phyloP scores from a whole-genome alignment of 352 stramenopile species.

The Phytophthora megakarya region DNA sequence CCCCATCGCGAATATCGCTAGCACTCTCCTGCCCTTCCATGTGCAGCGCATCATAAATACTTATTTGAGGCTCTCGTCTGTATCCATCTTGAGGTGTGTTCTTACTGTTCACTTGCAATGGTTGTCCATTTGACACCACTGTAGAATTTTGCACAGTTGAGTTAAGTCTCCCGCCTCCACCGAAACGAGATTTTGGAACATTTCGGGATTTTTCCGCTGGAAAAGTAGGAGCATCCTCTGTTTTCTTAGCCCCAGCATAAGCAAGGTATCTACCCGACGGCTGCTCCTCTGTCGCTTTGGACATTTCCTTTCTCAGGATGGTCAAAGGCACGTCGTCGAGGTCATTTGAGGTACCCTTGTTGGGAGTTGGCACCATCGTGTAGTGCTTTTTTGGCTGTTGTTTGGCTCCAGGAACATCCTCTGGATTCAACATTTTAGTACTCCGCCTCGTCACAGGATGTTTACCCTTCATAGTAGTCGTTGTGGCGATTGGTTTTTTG shows the following conservation, averaged over 20 bases:
- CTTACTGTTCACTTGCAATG: constrained; percentile 19
- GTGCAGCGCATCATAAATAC: constrained; percentile 63
- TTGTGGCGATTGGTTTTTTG: constrained; percentile 36
- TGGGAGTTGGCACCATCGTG: constrained; percentile 27
- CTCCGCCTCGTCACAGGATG: constrained; percentile 42
- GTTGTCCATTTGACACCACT: constrained; percentile 4
- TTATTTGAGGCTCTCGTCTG: constrained; percentile 52
- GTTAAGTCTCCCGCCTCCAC: constrained; percentile 18
- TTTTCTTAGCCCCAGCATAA: constrained; percentile 41
- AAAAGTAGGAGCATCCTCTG: constrained; percentile 26
- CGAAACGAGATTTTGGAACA: constrained; percentile 37
- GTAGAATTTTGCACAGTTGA: constrained; percentile 6
- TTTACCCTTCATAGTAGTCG: constrained; percentile 46
- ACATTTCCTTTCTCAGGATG: constrained; percentile 29
- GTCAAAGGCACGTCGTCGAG: constrained; percentile 31
- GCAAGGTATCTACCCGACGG: constrained; percentile 45
- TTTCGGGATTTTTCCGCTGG: constrained; percentile 17
- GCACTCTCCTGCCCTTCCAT: constrained; percentile 46
- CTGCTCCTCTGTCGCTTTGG: constrained; percentile 23
- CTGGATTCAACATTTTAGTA: constrained; percentile 48
- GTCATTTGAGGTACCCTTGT: constrained; percentile 5
- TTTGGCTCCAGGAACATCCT: constrained; percentile 21
- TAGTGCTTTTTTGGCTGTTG: constrained; percentile 21
- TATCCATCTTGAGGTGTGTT: constrained; percentile 26
- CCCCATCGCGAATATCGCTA: constrained; percentile 35